phyloP scores from a whole-genome alignment of 2,329 filamentous ascomycete genomes.

The Cordyceps fumosorosea region DNA sequence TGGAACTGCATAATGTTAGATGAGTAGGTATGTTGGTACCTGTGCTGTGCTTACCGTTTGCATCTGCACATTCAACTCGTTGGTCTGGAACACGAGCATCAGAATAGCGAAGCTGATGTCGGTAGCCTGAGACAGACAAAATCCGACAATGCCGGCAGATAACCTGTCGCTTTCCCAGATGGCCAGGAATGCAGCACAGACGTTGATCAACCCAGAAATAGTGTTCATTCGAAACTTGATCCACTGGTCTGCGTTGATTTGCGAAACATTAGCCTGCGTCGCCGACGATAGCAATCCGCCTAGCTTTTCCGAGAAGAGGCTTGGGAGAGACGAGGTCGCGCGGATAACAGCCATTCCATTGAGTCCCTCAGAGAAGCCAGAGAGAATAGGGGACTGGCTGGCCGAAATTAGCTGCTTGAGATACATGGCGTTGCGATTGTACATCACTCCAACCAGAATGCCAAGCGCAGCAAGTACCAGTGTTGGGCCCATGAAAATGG shows the following conservation, averaged over 20 bases:
- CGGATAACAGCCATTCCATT: constrained; percentile 46
- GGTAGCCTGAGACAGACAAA: constrained; percentile 50
- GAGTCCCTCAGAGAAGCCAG: constrained; percentile 48
- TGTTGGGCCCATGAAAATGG: constrained; percentile 23
- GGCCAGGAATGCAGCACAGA: constrained; percentile 46
- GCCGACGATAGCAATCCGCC: constrained; percentile 40
- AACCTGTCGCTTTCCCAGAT: constrained; percentile 39
- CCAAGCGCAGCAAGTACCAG: constrained; percentile 43
- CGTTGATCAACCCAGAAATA: constrained; percentile 44
- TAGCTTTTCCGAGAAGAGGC: constrained; percentile 40
- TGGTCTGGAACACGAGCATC: constrained; percentile 44
- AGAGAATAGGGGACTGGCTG: constrained; percentile 47
- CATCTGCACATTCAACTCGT: constrained; percentile 44
- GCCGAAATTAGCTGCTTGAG: constrained; percentile 40
- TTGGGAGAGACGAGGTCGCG: constrained; percentile 40
- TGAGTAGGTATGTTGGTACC: neutral
- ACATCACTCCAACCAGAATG: constrained; percentile 41
- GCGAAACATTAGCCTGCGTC: constrained; percentile 37
- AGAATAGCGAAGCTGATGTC: constrained; percentile 46
- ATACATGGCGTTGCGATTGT: constrained; percentile 41
- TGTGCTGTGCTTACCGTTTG: constrained; percentile 42
- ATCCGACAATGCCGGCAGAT: constrained; percentile 47
- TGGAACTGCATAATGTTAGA: constrained; percentile 33
- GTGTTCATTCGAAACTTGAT: constrained; percentile 48
- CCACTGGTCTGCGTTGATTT: constrained; percentile 48